phyloP scores from a whole-genome alignment of 2,329 filamentous ascomycete species.

The Xylariales sp. region DNA sequence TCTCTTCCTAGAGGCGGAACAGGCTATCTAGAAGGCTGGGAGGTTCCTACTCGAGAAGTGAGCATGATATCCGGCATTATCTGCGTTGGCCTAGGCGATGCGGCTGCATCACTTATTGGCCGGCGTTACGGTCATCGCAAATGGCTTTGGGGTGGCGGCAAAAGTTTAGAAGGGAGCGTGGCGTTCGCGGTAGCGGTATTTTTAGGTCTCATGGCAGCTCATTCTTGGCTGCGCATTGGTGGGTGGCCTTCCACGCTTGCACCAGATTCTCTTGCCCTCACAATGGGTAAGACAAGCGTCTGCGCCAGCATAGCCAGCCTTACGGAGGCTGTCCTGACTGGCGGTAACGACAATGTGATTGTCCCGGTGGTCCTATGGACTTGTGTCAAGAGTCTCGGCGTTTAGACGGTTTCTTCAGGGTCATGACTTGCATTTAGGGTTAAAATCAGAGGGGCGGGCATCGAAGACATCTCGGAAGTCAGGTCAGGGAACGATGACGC shows the following conservation, averaged over 20 bases:
- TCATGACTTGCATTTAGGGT: too few species aligned
- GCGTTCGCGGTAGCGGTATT: constrained; percentile 82
- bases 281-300: constrained; percentile 64
- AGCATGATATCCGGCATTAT: constrained; percentile 91
- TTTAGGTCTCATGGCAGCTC: constrained; percentile 64
- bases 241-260: constrained; percentile 71
- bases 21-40: constrained; percentile 66
- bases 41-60: constrained; percentile 66
- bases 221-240: constrained; percentile 70
- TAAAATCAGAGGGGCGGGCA: too few species aligned
- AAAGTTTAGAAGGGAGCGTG: constrained; percentile 81
- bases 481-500: too few species aligned
- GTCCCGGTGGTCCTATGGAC: constrained; percentile 92
- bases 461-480: too few species aligned
- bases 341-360: constrained; percentile 97
- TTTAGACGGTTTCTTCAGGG: constrained; percentile 39
- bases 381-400: constrained; percentile 72
- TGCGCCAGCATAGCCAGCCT: constrained; percentile 80
- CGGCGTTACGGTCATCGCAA: constrained; percentile 80
- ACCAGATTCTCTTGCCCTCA: constrained; percentile 60
- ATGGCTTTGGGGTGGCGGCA: constrained; percentile 96
- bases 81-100: constrained; percentile 92
- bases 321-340: constrained; percentile 91
- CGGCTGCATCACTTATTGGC: constrained; percentile 85
- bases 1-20: constrained; percentile 55